Evolutionary conservation across 345 rosid genomes (phyloP).

Genomic region (Citrus cavaleriei): DNA sequence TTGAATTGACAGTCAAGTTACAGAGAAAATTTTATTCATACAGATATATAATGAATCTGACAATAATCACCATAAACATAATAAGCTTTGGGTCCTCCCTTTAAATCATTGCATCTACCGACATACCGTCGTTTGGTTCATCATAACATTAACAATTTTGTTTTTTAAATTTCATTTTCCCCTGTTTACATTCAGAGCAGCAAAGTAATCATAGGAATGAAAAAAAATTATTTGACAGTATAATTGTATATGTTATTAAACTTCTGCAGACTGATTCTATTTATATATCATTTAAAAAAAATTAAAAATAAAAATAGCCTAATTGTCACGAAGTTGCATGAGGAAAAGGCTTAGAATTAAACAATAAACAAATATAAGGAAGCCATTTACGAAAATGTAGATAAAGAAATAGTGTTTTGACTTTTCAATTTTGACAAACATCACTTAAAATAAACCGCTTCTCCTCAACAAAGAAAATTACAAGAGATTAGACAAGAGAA

Average conservation of each 20-base stretch:
- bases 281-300: too few species aligned
- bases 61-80: neutral
- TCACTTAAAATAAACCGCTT: neutral
- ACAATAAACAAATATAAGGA: neutral
- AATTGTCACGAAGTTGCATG: neutral
- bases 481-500: too few species aligned
- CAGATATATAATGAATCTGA: neutral
- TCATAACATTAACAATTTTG: too few species aligned
- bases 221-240: neutral
- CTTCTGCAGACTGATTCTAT: neutral
- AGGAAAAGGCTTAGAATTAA: neutral
- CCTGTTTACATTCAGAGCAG: neutral
- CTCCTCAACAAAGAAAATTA: neutral
- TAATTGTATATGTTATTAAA: neutral
- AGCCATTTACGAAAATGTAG: neutral
- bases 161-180: neutral
- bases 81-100: neutral
- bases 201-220: neutral
- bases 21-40: neutral
- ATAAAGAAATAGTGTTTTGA: conserved; percentile 3
- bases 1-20: neutral
- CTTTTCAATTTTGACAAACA: neutral
- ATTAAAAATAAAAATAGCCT: neutral
- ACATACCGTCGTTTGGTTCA: neutral
- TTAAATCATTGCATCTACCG: neutral